A percentile compares a stretch with the other conserved stretches of the same genome.
phyloP scores from a whole-genome alignment of 192 early-diverging fungal species.

The Gryganskiella cystojenkinii region DNA sequence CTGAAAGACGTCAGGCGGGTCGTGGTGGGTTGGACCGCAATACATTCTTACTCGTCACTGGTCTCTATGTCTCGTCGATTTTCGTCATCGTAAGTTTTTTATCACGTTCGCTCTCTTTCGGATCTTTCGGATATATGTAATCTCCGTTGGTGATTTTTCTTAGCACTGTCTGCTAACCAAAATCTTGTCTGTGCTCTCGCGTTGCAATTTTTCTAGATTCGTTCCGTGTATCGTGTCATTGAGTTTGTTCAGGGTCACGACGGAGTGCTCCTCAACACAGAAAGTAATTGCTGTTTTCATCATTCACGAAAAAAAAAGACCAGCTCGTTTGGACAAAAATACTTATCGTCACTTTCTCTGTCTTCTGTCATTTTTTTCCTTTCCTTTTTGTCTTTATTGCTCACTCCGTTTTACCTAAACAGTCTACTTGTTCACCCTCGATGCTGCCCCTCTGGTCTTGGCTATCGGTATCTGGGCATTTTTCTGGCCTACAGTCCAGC shows the following conservation, averaged over 20 bases:
- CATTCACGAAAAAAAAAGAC: too few species aligned
- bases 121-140: not conserved
- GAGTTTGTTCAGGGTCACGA: slow-evolving; percentile 25
- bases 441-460: slow-evolving; percentile 31
- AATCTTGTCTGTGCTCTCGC: not conserved
- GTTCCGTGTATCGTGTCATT: slow-evolving; percentile 34
- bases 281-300: too few species aligned
- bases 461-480: slow-evolving; percentile 35
- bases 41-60: not conserved
- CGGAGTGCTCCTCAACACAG: slow-evolving; percentile 16
- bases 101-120: not conserved
- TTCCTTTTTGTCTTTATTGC: too few species aligned
- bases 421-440: slow-evolving; percentile 32
- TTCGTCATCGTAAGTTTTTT: slow-evolving; percentile 27
- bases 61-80: slow-evolving; percentile 25
- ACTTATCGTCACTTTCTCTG: too few species aligned
- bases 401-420: too few species aligned
- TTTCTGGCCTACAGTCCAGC: slow-evolving; percentile 13
- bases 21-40: not conserved
- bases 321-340: too few species aligned
- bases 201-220: not conserved
- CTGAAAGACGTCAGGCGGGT: slow-evolving; percentile 2
- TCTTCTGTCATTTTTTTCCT: too few species aligned
- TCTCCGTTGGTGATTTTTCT: not conserved
- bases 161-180: not conserved